Evolutionary conservation across 306 rosid species (phyloP).

Genomic region (Ochetophila trinervis): DNA sequence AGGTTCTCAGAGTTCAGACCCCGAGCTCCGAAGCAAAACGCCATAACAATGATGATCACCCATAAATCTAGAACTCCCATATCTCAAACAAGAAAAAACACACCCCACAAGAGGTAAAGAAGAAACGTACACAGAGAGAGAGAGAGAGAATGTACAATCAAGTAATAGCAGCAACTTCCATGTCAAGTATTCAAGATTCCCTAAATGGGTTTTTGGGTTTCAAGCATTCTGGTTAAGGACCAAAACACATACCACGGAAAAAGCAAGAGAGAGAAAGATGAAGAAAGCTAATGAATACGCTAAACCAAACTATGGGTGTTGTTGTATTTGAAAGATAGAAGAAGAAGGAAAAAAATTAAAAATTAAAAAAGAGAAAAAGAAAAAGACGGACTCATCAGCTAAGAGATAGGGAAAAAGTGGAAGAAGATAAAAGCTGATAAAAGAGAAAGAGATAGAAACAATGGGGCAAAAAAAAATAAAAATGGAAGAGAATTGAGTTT

Average conservation of each 20-base stretch:
- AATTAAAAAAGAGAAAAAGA: not conserved
- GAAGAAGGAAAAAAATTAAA: constrained; percentile 1
- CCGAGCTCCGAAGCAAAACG: constrained; percentile 22
- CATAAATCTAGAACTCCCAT: constrained; percentile 31
- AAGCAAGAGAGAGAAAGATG: not conserved
- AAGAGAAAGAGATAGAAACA: not conserved
- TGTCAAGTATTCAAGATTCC: constrained; percentile 16
- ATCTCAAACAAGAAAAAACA: not conserved
- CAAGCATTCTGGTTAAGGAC: not conserved
- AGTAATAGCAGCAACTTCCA: constrained; percentile 10
- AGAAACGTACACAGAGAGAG: not conserved
- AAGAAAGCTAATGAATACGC: not conserved
- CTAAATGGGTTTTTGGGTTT: not conserved
- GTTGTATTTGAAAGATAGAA: constrained; percentile 2
- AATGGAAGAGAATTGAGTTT: not conserved
- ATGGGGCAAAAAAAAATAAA: too few relatives aligned
- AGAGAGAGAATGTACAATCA: constrained; percentile 9
- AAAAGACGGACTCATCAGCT: constrained; percentile 14
- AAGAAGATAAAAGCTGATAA: not conserved
- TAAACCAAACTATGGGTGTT: constrained; percentile 3
- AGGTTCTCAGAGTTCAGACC: constrained; percentile 21
- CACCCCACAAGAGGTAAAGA: not conserved
- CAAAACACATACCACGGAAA: not conserved
- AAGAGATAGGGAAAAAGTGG: not conserved
- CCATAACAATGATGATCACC: constrained; percentile 21